phyloP scores from a whole-genome alignment of 169 alveolate species.

The Babesia divergens region DNA sequence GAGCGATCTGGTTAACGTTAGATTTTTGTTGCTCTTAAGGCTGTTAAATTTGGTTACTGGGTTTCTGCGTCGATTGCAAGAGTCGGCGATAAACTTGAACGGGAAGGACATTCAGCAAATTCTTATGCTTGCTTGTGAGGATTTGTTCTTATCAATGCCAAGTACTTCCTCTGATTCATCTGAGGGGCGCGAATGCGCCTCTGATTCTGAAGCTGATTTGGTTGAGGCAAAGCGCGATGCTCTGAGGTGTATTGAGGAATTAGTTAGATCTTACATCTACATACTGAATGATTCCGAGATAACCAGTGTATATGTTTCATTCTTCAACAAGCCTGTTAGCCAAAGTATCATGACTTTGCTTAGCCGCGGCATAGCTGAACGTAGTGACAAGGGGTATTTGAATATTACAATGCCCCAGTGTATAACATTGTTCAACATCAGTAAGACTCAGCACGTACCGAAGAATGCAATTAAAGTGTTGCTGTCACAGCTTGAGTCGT shows the following conservation, averaged over 20 bases:
- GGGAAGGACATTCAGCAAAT: constrained; percentile 30
- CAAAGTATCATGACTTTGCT: background rate
- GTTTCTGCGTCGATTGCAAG: background rate
- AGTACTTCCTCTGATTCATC: background rate
- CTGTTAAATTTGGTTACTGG: background rate
- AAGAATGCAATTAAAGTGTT: background rate
- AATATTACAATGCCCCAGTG: constrained; percentile 2
- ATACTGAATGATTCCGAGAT: constrained; percentile 14
- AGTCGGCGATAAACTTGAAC: background rate
- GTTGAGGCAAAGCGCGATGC: constrained; percentile 23
- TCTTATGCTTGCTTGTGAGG: constrained; percentile 17
- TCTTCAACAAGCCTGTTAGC: constrained; percentile 20
- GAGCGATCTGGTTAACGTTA: background rate
- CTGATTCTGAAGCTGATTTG: background rate
- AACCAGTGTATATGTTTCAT: constrained; percentile 16
- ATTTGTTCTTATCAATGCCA: background rate
- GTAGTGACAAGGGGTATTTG: background rate
- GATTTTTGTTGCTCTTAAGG: background rate
- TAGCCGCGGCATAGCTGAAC: background rate
- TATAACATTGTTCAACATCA: background rate
- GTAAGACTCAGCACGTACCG: background rate
- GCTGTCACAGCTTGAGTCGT: background rate
- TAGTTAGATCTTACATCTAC: constrained; percentile 1
- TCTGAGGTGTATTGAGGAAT: constrained; percentile 1
- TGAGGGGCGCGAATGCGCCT: background rate